Percentiles rank a stretch among this genome's conserved stretches.
These are phyloP conservation scores for Tetracentron sinense DNA, from an alignment of 164 flowering plant species.

Conservation along the genomic window DNA sequence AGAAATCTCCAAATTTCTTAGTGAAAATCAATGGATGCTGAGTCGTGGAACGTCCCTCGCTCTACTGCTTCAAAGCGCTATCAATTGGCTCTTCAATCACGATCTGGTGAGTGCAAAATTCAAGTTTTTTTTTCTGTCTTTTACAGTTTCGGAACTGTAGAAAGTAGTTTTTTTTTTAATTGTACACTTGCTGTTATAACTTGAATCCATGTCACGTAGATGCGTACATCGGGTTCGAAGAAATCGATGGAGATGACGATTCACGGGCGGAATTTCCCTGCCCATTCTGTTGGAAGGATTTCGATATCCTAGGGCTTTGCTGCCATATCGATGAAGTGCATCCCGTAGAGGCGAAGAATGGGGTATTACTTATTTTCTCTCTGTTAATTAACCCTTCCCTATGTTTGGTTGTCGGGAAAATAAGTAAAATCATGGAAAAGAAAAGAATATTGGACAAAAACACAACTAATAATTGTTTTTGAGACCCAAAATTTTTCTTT, in stretches of 20 bases:
- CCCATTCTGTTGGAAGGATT: constrained; percentile 77
- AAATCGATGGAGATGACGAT: constrained; percentile 75
- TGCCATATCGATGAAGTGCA: constrained; percentile 92
- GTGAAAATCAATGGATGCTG: constrained; percentile 45
- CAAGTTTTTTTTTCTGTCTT: not conserved
- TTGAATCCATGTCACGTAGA: constrained; percentile 34
- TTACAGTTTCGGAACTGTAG: not conserved
- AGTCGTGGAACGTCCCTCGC: constrained; percentile 62
- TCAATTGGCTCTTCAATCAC: constrained; percentile 55
- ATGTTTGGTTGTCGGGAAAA: too few species aligned
- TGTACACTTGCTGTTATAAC: not conserved
- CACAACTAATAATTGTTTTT: too few species aligned
- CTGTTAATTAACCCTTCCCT: not conserved
- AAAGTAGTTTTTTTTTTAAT: constrained; percentile 1
- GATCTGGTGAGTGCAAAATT: constrained; percentile 42
- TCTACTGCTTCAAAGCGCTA: constrained; percentile 57
- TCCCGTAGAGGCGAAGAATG: constrained; percentile 67
- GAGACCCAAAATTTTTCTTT: too few species aligned
- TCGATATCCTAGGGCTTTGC: constrained; percentile 78
- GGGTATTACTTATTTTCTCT: constrained; percentile 40
- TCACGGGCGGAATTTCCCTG: constrained; percentile 69
- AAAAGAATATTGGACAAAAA: too few species aligned
- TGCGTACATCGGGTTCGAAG: constrained; percentile 65
- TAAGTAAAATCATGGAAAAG: too few species aligned
- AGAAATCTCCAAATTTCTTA: not conserved